Conservation (phyloP, 805 yeast genomes). For the Lachancea kluyveri region DNA sequence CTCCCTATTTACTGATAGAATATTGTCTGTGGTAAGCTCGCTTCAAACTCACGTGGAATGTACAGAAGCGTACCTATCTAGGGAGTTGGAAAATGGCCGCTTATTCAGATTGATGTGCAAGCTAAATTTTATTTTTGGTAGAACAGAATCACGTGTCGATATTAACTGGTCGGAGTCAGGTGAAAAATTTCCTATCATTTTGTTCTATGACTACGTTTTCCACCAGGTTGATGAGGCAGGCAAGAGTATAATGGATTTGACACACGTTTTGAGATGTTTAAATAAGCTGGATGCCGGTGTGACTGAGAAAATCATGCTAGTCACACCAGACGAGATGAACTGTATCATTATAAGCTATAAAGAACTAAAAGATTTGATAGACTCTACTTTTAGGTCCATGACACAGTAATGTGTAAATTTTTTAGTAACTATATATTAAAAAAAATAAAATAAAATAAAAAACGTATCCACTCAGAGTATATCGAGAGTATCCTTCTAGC, state of each 20-base stretch:
- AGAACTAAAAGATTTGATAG: constrained; percentile 70
- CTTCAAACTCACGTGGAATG: constrained; percentile 48
- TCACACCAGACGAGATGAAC: constrained; percentile 77
- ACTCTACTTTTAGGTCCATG: constrained; percentile 50
- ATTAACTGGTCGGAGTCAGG: constrained; percentile 70
- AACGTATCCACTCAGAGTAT: too few relatives aligned
- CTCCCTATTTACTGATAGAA: constrained; percentile 37
- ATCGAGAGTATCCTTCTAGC: too few relatives aligned
- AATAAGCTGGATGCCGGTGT: constrained; percentile 91
- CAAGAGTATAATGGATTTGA: constrained; percentile 70
- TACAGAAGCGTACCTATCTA: constrained; percentile 53
- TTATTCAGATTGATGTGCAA: constrained; percentile 77
- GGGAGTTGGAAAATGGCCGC: constrained; percentile 84
- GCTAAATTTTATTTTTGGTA: constrained; percentile 67
- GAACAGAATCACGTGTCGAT: constrained; percentile 58
- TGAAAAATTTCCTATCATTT: constrained; percentile 59
- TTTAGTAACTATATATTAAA: background rate
- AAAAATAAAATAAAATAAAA: background rate
- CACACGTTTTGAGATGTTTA: constrained; percentile 69
- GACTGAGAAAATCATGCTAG: constrained; percentile 74
- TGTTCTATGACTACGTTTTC: constrained; percentile 81
- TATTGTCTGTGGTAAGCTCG: constrained; percentile 43
- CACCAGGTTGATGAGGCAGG: constrained; percentile 78
- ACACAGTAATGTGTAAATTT: constrained; percentile 13
- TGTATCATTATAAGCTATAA: constrained; percentile 82